Evolutionary conservation across 169 alveolate genomes (phyloP).

Genomic region (Amoebophrya sp.): DNA sequence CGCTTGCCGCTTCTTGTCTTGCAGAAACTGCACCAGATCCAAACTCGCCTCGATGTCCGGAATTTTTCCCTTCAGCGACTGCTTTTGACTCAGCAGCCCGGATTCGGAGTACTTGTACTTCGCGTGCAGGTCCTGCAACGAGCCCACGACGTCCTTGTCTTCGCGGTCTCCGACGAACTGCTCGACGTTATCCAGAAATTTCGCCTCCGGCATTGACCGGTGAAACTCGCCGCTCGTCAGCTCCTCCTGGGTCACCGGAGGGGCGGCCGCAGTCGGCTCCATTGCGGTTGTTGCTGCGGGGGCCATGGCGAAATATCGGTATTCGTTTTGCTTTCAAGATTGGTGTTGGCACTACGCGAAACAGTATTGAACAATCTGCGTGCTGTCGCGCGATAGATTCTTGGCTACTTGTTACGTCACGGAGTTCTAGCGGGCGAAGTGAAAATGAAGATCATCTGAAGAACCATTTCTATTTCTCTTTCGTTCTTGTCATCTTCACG

Average conservation of each 20-base stretch:
- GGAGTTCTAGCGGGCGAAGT: too few relatives aligned
- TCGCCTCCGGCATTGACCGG: not conserved
- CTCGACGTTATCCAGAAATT: not conserved
- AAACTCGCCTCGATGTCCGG: not conserved
- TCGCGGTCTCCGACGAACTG: constrained; percentile 9
- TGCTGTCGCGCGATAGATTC: too few relatives aligned
- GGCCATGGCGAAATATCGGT: too few relatives aligned
- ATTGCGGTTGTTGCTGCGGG: not conserved
- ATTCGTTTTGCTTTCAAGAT: too few relatives aligned
- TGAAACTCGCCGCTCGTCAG: not conserved
- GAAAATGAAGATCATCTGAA: too few relatives aligned
- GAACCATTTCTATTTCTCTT: too few relatives aligned
- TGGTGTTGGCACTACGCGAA: too few relatives aligned
- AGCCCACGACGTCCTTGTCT: not conserved
- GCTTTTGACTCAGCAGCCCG: not conserved
- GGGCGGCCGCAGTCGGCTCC: not conserved
- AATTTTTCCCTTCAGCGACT: not conserved
- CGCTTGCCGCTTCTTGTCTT: not conserved
- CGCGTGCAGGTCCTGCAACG: not conserved
- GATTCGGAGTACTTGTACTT: not conserved
- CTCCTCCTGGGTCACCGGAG: not conserved
- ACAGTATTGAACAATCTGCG: too few relatives aligned
- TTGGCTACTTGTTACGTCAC: too few relatives aligned
- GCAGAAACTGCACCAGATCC: not conserved
- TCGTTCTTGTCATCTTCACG: too few relatives aligned